phyloP scores from a whole-genome alignment of 345 rosid genomes.

The Rhodomyrtus tomentosa region DNA sequence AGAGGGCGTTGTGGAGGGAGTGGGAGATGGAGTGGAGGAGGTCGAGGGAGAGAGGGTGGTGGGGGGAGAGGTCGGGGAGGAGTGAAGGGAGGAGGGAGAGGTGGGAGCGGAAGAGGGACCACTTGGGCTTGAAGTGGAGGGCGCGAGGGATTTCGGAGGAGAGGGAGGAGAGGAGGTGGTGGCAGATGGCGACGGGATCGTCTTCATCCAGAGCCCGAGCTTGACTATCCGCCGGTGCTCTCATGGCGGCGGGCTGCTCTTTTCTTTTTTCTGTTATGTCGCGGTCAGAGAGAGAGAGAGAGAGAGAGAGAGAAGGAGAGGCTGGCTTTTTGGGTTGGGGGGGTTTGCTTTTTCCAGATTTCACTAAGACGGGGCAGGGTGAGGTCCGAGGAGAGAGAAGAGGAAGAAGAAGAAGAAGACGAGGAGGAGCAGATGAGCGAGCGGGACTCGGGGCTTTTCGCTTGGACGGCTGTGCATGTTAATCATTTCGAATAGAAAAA shows the following conservation, averaged over 20 bases:
- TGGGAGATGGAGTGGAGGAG: constrained; percentile 35
- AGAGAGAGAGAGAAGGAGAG: neutral
- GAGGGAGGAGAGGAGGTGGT: constrained; percentile 28
- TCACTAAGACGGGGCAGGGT: neutral
- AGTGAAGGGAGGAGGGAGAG: constrained; percentile 50
- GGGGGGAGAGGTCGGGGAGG: constrained; percentile 41
- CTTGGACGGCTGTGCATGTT: too few relatives aligned
- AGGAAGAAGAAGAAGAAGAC: neutral
- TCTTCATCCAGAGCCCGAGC: constrained; percentile 1
- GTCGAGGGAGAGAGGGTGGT: constrained; percentile 44
- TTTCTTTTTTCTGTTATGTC: neutral
- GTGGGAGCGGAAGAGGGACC: constrained; percentile 54
- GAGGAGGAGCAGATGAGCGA: too few relatives aligned
- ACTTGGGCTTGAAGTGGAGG: constrained; percentile 56
- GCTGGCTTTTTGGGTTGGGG: neutral
- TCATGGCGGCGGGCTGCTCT: neutral
- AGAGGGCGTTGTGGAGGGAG: constrained; percentile 42
- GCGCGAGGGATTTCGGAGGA: constrained; percentile 27
- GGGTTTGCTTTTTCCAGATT: neutral
- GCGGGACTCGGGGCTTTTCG: too few relatives aligned
- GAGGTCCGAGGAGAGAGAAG: neutral
- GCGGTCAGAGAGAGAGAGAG: neutral
- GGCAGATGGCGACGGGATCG: constrained; percentile 22
- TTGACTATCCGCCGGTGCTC: neutral
- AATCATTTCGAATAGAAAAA: too few relatives aligned